Evolutionary conservation across 1,284 basidiomycete species (phyloP), one percentile per base, ranked within the genome.

Genomic region (Marasmius tenuissimus): DNA sequence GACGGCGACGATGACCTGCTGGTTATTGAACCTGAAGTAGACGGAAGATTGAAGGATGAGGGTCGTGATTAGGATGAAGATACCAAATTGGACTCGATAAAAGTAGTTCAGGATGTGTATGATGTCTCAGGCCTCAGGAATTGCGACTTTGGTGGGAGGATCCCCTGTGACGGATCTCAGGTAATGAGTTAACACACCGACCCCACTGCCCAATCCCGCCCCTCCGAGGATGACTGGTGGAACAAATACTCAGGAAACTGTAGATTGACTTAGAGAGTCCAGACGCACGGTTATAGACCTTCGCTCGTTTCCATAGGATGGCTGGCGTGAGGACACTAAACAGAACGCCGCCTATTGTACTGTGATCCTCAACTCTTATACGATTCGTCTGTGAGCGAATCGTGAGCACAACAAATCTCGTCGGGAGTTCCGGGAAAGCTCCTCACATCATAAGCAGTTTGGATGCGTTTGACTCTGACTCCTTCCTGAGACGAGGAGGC

Each of bases 11-110:
- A 82, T 9, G 86, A 92, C 67, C 69, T 94, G 61, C 75, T 88
- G 2, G 79, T 84, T 7, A 85, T 93, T 18, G 82, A 85, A 61
- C 92, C 91, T 0, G 74, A 81, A 47, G 76, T 92, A 33, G 93
- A 95, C 72, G 91, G 88, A 2, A 80, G 93, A 63, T 72, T 94
- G 67, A 85, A 79, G 67, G 86, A 94, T 63, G 77, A 85, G 63
- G 88, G 78, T 20, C 78, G 80, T 61, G 33, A 54, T 14, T 54
- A 54, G 37, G 38, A 37, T 8, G 10, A 14, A 51, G 33, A 27
- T 33, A 10, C 8, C 16, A 27, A 2, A 8, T 33, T 18, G 20
- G 14, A 35, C n/a, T 10, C 4, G 33, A 27, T 58, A 10, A 33
- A 9, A 18, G 50, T 52, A 54, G n/a, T 18, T 37, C 37, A 18